A percentile compares a stretch with the other conserved stretches of the same genome.
phyloP scores from a whole-genome alignment of 2,329 filamentous ascomycete genomes.

The Triangularia verruculosa region DNA sequence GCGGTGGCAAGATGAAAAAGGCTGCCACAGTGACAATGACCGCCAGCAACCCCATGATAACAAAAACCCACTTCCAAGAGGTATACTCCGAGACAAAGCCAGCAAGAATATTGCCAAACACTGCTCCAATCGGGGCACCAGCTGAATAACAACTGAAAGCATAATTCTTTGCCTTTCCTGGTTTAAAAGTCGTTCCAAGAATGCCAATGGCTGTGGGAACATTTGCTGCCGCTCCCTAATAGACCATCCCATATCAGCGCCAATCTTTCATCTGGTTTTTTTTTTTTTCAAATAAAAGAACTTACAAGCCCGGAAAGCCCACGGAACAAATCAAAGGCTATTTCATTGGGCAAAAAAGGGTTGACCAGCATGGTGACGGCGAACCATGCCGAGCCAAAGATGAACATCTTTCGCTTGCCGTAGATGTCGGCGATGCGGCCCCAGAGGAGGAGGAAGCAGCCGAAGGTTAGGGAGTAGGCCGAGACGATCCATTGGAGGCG shows the following conservation, averaged over 20 bases:
- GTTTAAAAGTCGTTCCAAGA: conserved; percentile 63
- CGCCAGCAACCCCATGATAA: conserved; percentile 59
- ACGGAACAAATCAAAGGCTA: conserved; percentile 64
- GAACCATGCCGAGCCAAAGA: conserved; percentile 62
- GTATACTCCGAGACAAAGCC: conserved; percentile 62
- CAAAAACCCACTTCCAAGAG: conserved; percentile 67
- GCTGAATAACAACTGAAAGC: conserved; percentile 65
- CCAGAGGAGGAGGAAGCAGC: conserved; percentile 66
- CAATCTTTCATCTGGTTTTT: too few relatives aligned
- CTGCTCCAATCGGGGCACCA: conserved; percentile 61
- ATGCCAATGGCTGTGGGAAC: conserved; percentile 71
- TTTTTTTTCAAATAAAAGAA: not conserved
- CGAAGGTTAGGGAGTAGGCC: conserved; percentile 63
- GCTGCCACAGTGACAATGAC: conserved; percentile 55
- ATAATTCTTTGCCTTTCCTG: conserved; percentile 67
- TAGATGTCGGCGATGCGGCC: conserved; percentile 66
- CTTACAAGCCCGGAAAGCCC: conserved; percentile 61
- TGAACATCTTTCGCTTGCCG: conserved; percentile 63
- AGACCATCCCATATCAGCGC: not conserved
- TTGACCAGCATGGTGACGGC: conserved; percentile 56
- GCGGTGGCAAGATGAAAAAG: conserved; percentile 57
- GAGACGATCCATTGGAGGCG: conserved; percentile 66
- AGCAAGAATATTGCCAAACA: conserved; percentile 63
- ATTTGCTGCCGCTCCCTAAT: conserved; percentile 63
- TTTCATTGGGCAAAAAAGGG: conserved; percentile 64